phyloP scores from a whole-genome alignment of 164 flowering plant genomes.

The Nymphaea thermarum region DNA sequence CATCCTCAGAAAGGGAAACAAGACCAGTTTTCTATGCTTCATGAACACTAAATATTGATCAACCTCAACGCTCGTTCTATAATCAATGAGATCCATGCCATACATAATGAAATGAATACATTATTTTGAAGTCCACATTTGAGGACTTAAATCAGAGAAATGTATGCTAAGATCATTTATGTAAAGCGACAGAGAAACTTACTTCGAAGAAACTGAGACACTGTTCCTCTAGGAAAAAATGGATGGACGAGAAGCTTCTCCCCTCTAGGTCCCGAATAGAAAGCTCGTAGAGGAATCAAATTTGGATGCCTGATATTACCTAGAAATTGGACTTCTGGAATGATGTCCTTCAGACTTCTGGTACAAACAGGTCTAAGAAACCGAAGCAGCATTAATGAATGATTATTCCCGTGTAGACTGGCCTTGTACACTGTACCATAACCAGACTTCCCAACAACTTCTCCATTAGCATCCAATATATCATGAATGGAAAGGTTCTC shows the following conservation, averaged over 20 bases:
- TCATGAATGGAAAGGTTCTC: slow-evolving; percentile 52
- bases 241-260: slow-evolving; percentile 92
- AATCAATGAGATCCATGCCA: no score
- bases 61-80: no score
- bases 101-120: no score
- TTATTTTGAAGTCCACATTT: no score
- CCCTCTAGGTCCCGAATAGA: slow-evolving; percentile 75
- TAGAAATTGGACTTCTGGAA: slow-evolving; percentile 30
- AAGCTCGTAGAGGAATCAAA: slow-evolving; percentile 76
- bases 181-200: not conserved
- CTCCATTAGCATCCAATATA: slow-evolving; percentile 88
- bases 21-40: no score
- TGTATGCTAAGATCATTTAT: not conserved
- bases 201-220: slow-evolving; percentile 74
- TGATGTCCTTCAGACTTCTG: slow-evolving; percentile 25
- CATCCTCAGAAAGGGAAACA: no score
- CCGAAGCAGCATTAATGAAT: slow-evolving; percentile 44
- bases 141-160: no score
- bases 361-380: slow-evolving; percentile 76
- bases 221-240: slow-evolving; percentile 44
- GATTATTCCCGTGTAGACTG: slow-evolving; percentile 23
- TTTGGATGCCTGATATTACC: slow-evolving; percentile 66
- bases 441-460: slow-evolving; percentile 84
- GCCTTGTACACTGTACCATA: slow-evolving; percentile 91
- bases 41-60: no score